Base-by-base conservation (phyloP, 2,329 filamentous ascomycete species). In the Neonectria coccinea region DNA sequence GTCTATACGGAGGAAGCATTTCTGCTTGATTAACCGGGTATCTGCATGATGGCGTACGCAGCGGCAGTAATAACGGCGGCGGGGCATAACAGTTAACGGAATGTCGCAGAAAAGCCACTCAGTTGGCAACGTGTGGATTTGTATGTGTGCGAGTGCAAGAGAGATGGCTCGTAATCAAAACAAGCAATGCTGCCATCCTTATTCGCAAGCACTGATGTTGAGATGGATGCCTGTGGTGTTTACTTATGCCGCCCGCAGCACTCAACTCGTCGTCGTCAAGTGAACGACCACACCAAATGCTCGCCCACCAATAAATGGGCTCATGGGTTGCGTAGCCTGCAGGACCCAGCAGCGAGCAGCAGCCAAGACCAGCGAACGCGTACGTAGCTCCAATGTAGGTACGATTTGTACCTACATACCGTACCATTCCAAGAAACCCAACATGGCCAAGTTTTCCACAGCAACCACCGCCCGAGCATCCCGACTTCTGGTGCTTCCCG, bases 241-340 rank as follows among this genome's bases (percentile, higher is more conserved):
- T 51, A 50, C 57, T 63, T 58, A 44, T 33, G 22, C 50, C 36
- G 36, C 14, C 33, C 18, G 48, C 48, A 51, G 48, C n/a, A 6
- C 18, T 45, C 42, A 36, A 20, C 50, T 39, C 11, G n/a, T 53
- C 29, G 61, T 64, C 56, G 61, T 47, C 56, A 39, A 59, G 61
- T 59, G 56, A 64, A 64, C 61, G 42, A 52, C 42, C 18, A n/a
- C 41, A 47, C 31, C 6, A 20, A 54, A 44, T 36, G 51, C n/a
- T 41, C 55, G 12, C 25, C 27, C 14, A 31, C 55, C 60, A 64
- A 64, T 58, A 53, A 44, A 55, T 50, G 50, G 42, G 25, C 55
- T 22, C 50, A 45, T 53, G 36, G 42, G 20, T 39, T 64, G 51
- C 50, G 51, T 50, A 64, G 55, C 51, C 55, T 64, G 61, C 61